A percentile compares a stretch with the other conserved stretches of the same genome.
Conservation (phyloP, 768 basidiomycete genomes). For the Amyloporia xantha region DNA sequence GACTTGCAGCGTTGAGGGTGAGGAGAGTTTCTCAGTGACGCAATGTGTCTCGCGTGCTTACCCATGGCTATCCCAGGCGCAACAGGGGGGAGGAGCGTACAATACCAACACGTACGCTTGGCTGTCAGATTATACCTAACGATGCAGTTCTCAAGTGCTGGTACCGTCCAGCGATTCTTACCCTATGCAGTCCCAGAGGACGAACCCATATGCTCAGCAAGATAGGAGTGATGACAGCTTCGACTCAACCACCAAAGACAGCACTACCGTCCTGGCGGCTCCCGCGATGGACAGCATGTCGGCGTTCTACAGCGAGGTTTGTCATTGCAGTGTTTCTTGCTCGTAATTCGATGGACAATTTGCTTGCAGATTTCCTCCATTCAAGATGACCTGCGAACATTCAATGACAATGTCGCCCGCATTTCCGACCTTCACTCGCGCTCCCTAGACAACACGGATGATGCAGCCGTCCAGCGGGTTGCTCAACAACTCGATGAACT, state of each 20-base stretch:
- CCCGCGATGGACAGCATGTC: constrained; percentile 50
- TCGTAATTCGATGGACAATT: background rate
- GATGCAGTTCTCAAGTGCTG: constrained; percentile 5
- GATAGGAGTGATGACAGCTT: constrained; percentile 55
- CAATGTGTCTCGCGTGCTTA: constrained; percentile 2
- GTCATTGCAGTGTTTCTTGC: constrained; percentile 14
- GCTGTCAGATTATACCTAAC: constrained; percentile 3
- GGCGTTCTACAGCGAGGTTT: constrained; percentile 69
- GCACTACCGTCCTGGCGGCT: constrained; percentile 38
- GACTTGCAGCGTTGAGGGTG: constrained; percentile 84
- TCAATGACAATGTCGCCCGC: constrained; percentile 38
- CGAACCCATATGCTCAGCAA: constrained; percentile 64
- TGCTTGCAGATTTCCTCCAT: constrained; percentile 38
- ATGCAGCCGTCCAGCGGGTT: constrained; percentile 34
- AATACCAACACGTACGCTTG: constrained; percentile 40
- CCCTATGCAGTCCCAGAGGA: constrained; percentile 54
- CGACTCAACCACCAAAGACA: constrained; percentile 64
- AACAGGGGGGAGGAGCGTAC: constrained; percentile 49
- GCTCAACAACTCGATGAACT: constrained; percentile 49
- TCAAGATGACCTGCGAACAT: constrained; percentile 38
- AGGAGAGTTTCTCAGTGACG: constrained; percentile 20
- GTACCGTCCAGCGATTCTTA: constrained; percentile 45
- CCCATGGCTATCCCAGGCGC: constrained; percentile 41
- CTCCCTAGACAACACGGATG: constrained; percentile 43
- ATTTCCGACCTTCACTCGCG: constrained; percentile 45